A percentile compares a stretch with the other conserved stretches of the same genome.
Evolutionary conservation across 2,329 filamentous ascomycete genomes (phyloP).

Genomic region (Thermoascus crustaceus): DNA sequence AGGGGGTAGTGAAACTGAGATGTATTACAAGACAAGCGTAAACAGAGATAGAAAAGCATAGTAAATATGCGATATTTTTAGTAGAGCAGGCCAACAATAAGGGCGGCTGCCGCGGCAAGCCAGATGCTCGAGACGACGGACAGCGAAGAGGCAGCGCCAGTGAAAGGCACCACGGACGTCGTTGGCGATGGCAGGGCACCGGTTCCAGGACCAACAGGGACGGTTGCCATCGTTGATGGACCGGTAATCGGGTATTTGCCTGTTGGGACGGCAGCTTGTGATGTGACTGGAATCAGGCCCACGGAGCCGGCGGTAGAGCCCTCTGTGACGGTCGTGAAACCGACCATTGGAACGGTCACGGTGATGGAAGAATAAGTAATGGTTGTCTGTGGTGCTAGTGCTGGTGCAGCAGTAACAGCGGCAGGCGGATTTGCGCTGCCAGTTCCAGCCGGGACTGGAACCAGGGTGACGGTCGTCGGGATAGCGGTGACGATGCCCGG

Average conservation of each 20-base stretch:
- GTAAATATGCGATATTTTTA: conserved; percentile 1
- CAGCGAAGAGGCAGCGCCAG: conserved; percentile 9
- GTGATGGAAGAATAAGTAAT: conserved; percentile 35
- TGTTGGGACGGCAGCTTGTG: conserved; percentile 9
- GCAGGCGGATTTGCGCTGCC: background rate
- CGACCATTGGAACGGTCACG: conserved; percentile 39
- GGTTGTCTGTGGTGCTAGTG: conserved; percentile 34
- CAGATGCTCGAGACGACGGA: conserved; percentile 7
- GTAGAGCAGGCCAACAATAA: conserved; percentile 7
- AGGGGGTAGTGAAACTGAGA: background rate
- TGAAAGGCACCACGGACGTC: conserved; percentile 4
- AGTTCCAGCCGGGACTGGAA: conserved; percentile 37
- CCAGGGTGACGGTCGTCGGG: conserved; percentile 51
- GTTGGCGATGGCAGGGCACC: conserved; percentile 5
- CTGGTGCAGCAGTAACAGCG: conserved; percentile 14
- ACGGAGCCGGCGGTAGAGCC: conserved; percentile 19
- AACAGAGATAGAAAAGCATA: background rate
- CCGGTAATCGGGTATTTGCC: conserved; percentile 12
- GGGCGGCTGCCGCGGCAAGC: conserved; percentile 5
- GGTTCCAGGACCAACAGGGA: conserved; percentile 12
- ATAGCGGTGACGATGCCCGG: conserved; percentile 76
- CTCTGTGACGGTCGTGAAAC: conserved; percentile 29
- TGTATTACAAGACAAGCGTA: too few relatives aligned
- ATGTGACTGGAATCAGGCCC: conserved; percentile 22
- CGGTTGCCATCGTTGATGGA: conserved; percentile 11